Evolutionary conservation across 2,329 filamentous ascomycete species (phyloP).

Genomic region (Talaromyces verruculosus): DNA sequence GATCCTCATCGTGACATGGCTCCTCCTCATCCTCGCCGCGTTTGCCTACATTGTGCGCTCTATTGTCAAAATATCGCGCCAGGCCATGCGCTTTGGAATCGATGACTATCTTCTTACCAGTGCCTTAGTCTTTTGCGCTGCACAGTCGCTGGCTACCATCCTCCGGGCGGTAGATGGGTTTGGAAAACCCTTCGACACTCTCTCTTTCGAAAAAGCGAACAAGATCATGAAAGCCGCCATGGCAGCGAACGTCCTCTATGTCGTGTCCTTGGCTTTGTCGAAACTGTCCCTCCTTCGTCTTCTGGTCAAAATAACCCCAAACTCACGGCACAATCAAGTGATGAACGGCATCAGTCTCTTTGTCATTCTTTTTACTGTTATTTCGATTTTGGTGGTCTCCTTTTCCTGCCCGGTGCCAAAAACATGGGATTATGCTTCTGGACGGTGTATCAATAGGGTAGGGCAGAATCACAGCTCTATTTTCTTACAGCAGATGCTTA

Average conservation of each 20-base stretch:
- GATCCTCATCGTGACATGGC: constrained; percentile 12
- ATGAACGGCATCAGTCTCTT: constrained; percentile 2
- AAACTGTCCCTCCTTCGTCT: constrained; percentile 4
- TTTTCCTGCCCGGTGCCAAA: constrained; percentile 10
- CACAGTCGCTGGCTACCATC: constrained; percentile 5
- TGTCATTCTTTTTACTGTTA: neutral
- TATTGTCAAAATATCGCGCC: constrained; percentile 2
- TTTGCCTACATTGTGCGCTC: constrained; percentile 12
- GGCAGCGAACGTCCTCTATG: constrained; percentile 5
- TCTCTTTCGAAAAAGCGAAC: neutral
- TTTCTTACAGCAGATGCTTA: neutral
- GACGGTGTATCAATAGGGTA: neutral
- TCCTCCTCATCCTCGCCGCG: neutral
- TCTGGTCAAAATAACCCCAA: constrained; percentile 4
- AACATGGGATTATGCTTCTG: constrained; percentile 6
- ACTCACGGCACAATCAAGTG: neutral
- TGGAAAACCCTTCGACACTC: constrained; percentile 1
- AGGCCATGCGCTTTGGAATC: neutral
- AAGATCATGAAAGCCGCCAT: neutral
- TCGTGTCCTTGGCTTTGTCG: constrained; percentile 7
- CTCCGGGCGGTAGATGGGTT: constrained; percentile 6
- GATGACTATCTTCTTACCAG: constrained; percentile 6
- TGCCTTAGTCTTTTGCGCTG: neutral
- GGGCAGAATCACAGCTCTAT: neutral
- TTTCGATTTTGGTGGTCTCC: constrained; percentile 1